phyloP scores from a whole-genome alignment of 139 green algal species.

The Coelastrella sp. region DNA sequence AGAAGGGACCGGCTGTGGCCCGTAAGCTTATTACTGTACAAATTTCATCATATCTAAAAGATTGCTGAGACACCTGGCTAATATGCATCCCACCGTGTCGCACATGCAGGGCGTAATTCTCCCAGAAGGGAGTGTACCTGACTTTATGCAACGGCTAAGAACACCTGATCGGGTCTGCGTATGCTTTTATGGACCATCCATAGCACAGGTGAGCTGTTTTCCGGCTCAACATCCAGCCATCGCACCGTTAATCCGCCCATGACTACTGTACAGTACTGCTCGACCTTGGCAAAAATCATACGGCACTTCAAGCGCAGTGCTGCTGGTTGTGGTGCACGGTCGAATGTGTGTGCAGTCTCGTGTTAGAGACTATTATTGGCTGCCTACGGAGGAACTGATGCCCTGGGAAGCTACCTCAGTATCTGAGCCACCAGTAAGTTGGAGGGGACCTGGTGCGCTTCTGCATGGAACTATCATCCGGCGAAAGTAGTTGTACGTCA shows the following conservation, averaged over 20 bases:
- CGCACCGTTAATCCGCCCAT: neutral
- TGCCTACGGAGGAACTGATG: neutral
- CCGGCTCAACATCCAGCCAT: neutral
- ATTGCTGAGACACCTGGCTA: too few species aligned
- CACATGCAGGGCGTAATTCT: neutral
- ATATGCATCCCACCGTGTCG: neutral
- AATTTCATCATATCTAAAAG: too few species aligned
- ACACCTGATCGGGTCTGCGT: neutral
- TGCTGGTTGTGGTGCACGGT: neutral
- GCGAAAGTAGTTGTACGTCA: too few species aligned
- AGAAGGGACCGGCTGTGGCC: conserved; percentile 19
- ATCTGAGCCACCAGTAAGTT: neutral
- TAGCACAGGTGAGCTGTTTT: conserved; percentile 33
- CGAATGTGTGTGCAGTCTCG: neutral
- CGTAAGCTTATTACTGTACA: neutral
- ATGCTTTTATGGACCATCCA: conserved; percentile 21
- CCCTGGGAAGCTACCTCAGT: neutral
- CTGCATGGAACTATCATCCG: too few species aligned
- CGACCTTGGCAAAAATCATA: neutral
- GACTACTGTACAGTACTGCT: neutral
- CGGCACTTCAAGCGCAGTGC: neutral
- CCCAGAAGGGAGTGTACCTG: neutral
- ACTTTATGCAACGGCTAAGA: neutral
- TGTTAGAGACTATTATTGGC: neutral
- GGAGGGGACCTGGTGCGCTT: neutral